phyloP scores from a whole-genome alignment of 106 monocot species.

The Amphibolis antarctica region DNA sequence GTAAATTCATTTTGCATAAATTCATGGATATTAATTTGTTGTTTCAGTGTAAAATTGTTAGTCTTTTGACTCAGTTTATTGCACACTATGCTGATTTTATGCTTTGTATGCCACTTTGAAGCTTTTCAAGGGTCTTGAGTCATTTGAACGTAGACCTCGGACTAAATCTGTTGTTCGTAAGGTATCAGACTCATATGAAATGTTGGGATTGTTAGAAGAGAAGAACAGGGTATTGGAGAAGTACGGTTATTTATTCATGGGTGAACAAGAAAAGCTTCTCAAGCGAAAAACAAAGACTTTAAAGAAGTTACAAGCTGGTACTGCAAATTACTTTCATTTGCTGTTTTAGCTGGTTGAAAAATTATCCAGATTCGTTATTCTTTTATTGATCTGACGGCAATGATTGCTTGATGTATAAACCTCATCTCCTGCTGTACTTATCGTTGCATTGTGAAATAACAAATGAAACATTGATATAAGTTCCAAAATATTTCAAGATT shows the following conservation, averaged over 20 bases:
- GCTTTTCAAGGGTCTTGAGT: constrained; percentile 75
- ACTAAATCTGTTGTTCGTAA: constrained; percentile 69
- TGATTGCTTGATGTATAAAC: too few species aligned
- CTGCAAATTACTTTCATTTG: too few species aligned
- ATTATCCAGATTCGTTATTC: too few species aligned
- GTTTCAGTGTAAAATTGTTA: not conserved
- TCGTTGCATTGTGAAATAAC: too few species aligned
- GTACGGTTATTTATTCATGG: constrained; percentile 40
- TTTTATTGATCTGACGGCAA: too few species aligned
- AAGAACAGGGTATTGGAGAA: constrained; percentile 55
- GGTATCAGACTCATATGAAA: constrained; percentile 85
- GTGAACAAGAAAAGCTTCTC: constrained; percentile 10
- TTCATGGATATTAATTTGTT: not conserved
- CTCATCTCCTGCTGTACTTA: too few species aligned
- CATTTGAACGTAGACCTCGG: constrained; percentile 69
- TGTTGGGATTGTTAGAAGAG: constrained; percentile 59
- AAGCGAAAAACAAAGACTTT: constrained; percentile 23
- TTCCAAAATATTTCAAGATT: too few species aligned
- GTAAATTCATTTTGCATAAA: not conserved
- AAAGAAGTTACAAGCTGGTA: constrained; percentile 9
- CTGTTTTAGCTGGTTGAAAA: too few species aligned
- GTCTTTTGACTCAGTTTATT: not conserved
- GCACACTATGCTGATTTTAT: not conserved
- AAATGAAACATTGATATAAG: too few species aligned
- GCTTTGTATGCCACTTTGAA: constrained; percentile 7